A percentile compares a stretch with the other conserved stretches of the same genome.
Conservation (phyloP, 2,329 filamentous ascomycete species). For the Nakataea oryzae region DNA sequence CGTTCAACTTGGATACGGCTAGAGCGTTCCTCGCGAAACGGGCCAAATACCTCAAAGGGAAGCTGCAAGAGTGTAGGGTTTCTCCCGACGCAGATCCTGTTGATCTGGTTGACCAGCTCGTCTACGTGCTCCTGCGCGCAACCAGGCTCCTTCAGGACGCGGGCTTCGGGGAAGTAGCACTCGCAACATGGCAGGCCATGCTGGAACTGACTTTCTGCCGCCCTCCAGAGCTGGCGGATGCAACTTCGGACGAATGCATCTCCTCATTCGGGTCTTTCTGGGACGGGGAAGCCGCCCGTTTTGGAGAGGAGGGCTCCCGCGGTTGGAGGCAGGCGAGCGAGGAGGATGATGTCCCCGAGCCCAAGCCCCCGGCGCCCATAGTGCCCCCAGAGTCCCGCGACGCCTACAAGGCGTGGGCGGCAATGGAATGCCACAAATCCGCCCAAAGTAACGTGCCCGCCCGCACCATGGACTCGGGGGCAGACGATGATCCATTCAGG, state of each 20-base stretch:
- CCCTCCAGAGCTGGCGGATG: slow-evolving; percentile 26
- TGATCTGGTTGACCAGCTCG: slow-evolving; percentile 28
- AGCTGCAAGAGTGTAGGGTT: slow-evolving; percentile 5
- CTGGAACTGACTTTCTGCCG: slow-evolving; percentile 62
- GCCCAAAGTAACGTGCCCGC: slow-evolving; percentile 50
- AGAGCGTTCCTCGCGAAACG: slow-evolving; percentile 50
- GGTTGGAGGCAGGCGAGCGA: slow-evolving; percentile 53
- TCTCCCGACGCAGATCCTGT: slow-evolving; percentile 3
- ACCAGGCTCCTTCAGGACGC: slow-evolving; percentile 65
- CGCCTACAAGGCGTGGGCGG: slow-evolving; percentile 39
- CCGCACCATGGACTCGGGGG: slow-evolving; percentile 62
- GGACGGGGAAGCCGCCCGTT: slow-evolving; percentile 71
- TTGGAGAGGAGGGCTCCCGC: slow-evolving; percentile 61
- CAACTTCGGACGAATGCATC: slow-evolving; percentile 3
- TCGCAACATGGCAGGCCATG: slow-evolving; percentile 73
- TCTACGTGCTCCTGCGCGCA: slow-evolving; percentile 66
- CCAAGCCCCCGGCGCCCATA: background rate
- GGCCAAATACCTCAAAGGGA: slow-evolving; percentile 27
- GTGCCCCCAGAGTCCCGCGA: slow-evolving; percentile 24
- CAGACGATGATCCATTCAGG: slow-evolving; percentile 72
- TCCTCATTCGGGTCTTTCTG: slow-evolving; percentile 64
- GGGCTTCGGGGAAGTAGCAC: slow-evolving; percentile 67
- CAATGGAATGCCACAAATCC: slow-evolving; percentile 40
- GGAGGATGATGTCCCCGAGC: slow-evolving; percentile 3
- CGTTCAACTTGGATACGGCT: slow-evolving; percentile 58